Evolutionary conservation across 2,329 filamentous ascomycete species (phyloP).

Genomic region (Aspergillus sp.): DNA sequence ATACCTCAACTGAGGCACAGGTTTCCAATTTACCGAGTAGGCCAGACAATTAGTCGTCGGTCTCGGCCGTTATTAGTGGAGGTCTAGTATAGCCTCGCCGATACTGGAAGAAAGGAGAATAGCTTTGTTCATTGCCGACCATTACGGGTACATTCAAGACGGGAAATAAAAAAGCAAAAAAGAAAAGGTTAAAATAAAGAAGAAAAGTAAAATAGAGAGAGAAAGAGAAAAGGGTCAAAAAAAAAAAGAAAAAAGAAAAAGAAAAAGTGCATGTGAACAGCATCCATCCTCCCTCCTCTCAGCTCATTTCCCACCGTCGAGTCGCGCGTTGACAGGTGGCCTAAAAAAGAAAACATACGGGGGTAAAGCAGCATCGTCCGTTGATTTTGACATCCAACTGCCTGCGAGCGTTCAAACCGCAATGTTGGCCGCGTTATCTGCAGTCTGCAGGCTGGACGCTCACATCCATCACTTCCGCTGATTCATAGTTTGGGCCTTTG

Average conservation of each 20-base stretch:
- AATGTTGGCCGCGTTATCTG: not conserved
- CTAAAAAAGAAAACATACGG: constrained; percentile 5
- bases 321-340: constrained; percentile 13
- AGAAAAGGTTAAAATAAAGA: too few species aligned
- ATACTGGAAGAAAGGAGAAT: constrained; percentile 2
- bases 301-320: constrained; percentile 1
- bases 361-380: not conserved
- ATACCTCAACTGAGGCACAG: not conserved
- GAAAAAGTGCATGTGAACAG: not conserved
- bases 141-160: not conserved
- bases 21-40: not conserved
- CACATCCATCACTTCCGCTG: too few species aligned
- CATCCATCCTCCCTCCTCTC: not conserved
- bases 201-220: too few species aligned
- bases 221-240: too few species aligned
- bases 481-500: not conserved
- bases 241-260: too few species aligned
- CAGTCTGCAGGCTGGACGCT: not conserved
- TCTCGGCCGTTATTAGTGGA: not conserved
- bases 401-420: not conserved
- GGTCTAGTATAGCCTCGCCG: not conserved
- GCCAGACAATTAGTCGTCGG: not conserved
- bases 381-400: not conserved
- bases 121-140: not conserved
- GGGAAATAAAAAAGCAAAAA: not conserved